These are phyloP conservation scores for Xylaria sp. DNA, from an alignment of 2,329 filamentous ascomycete species.

Conservation along the genomic window DNA sequence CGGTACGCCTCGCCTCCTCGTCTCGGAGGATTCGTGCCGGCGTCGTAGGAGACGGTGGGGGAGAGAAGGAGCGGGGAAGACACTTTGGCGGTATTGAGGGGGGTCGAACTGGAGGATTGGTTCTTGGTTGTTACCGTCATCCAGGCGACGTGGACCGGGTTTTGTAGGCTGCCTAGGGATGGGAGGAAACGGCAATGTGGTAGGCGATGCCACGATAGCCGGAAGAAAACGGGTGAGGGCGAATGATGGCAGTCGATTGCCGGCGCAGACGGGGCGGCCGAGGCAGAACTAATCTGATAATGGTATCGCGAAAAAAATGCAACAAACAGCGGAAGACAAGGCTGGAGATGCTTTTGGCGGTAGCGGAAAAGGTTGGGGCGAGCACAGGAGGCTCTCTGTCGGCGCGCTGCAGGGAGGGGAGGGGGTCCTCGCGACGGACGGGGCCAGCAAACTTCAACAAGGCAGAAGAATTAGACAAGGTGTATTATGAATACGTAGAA, in stretches of 20 bases:
- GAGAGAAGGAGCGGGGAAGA: conserved; percentile 86
- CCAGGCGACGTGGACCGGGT: conserved; percentile 13
- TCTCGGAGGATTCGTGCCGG: conserved; percentile 70
- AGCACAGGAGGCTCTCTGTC: conserved; percentile 8
- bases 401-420: conserved; percentile 10
- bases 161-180: conserved; percentile 1
- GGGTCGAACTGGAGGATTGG: conserved; percentile 24
- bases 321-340: conserved; percentile 13
- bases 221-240: not conserved
- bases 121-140: conserved; percentile 26
- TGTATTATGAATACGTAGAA: conserved; percentile 22
- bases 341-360: conserved; percentile 16
- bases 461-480: conserved; percentile 25
- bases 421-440: conserved; percentile 12
- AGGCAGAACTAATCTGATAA: conserved; percentile 9
- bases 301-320: conserved; percentile 23
- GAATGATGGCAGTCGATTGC: conserved; percentile 2
- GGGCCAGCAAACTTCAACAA: conserved; percentile 6
- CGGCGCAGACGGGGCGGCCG: not conserved
- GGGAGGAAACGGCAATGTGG: conserved; percentile 2
- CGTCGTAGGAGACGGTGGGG: conserved; percentile 89
- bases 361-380: conserved; percentile 11
- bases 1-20: conserved; percentile 63
- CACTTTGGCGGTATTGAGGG: conserved; percentile 86
- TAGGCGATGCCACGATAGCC: conserved; percentile 4